Evolutionary conservation across 1,284 basidiomycete species (phyloP), one percentile per base, ranked within the genome.

Genomic region (Coniferiporia sulphurascens): DNA sequence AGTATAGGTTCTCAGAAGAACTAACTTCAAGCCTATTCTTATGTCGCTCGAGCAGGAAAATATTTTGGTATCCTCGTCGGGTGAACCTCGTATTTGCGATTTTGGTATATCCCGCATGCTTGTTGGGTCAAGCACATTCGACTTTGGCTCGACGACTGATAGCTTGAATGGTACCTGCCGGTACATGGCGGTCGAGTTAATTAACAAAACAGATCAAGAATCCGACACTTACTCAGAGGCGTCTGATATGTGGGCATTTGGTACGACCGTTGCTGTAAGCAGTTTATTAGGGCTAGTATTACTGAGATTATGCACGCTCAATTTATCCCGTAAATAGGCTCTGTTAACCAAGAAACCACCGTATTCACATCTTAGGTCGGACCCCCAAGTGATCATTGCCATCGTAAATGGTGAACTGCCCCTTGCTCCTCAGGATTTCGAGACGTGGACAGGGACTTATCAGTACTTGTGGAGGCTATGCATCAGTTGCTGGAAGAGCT

Each of bases 231-330:
- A 22, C 38, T 35, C 48, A 2, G 53, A 46, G 19, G 53, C 38
- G 32, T 50, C 46, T 19, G 54, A 60, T 38, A 27, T 60, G 12
- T 60, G 59, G 59, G 54, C 54, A 15, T 60, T 56, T 43, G 59
- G 54, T 4, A 60, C 56, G 59, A 55, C 49, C 10, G 27, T 55
- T 21, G 32, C n/a, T 43, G 59, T 60, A 41, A 45, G 48, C 19
- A 17, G 3, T 53, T 52, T 35, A 36, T 52, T 8, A 41, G 9
- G 27, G 27, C 27, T 5, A 5, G 9, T 3, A 12, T 3, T 10
- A 2, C 12, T 12, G 15, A 3, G n/a, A n/a, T n/a, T n/a, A 41
- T 12, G 15, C 3, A 8, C 15, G 9, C 15, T 12, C 1, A 2
- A 41, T 12, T 12, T 41, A 4, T 3, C 7, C 15, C 17, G 19